Evolutionary conservation across 176 grass and related monocot species (phyloP), one percentile per base, ranked within the genome.

Genomic region (Lolium rigidum): DNA sequence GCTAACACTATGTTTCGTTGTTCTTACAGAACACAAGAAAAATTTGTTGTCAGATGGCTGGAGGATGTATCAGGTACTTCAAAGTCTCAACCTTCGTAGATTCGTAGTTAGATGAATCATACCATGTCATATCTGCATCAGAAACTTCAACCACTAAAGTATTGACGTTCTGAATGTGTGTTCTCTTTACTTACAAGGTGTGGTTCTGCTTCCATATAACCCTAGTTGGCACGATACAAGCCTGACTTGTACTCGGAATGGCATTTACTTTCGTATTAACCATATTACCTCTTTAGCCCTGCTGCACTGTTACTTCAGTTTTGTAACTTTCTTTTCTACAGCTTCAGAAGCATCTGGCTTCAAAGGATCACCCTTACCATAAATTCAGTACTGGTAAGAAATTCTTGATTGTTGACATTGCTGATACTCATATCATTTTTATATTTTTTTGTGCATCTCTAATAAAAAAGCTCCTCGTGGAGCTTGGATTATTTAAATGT

Each of bases 341-440:
- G 97, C 97, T 98, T 83, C 59, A 92, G 77, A 95, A 90, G 72
- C 97, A 98, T 91, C 76, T 98, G 82, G 90, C 92, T 84, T 94
- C 88, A 28, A 84, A 92, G 74, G 88, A 98, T 83, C 97, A 98
- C 83, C 97, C 97, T 64, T 98, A 94, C 86, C 93, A 98, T 91
- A 98, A 91, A 89, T 98, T 98, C 57, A 89, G 82, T 81, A 94
- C 93, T 1, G 97, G 95, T 94, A 91, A 82, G 85, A 17, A 82
- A 79, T 55, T 60, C 31, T 20, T 65, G 64, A 49, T 84, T 3
- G 50, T 80, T 79, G 24, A 65, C 15, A 58, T 22, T 80, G 44
- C 35, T 50, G 52, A 21, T 46, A 41, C 49, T 77, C 39, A 56
- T 58, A 43, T 43, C 3, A 43, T 43, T 43, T 43, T 43, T 35